Base-by-base conservation (phyloP, 805 yeast species). In the Debaryomyces prosopidis region DNA sequence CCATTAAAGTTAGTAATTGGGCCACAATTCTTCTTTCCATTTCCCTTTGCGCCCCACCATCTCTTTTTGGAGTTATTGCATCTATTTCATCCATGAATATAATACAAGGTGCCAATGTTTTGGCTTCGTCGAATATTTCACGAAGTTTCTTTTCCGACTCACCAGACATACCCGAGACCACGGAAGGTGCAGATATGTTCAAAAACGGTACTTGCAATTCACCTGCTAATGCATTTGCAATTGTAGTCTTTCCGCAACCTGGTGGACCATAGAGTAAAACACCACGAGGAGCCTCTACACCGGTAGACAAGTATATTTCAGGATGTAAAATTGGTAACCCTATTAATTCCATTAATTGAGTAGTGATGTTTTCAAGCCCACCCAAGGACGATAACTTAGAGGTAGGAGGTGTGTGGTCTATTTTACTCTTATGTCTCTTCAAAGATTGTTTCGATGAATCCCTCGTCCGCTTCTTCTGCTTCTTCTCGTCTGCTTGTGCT, bases 101-200 rank as follows among this genome's bases (percentile, higher is more conserved):
- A 23, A 94, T 69, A 65, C 97, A 91, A 7, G 99, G 99, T 0
- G 99, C 99, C 44, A 89, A 60, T 3, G 77, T 57, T 57, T 84
- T 85, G 3, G 99, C 99, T 60, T 94, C 98, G 32, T 90, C 97
- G 59, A 92, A 92, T 32, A 92, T 73, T 47, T 94, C 98, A 50
- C 99, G 76, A 17, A 94, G 75, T 60, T 92, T 91, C 72, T 94
- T 94, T 64, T 94, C 99, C 51, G 92, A 83, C 64, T 94, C 99
- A 36, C 99, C 99, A n/a, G 96, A 89, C 98, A 94, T 94, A 4
- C 99, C 99, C 49, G 96, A 88, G 0, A 94, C 98, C 7, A 94
- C 89, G 2, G 96, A 85, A 1, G 99, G 99, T 0, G 99, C 98
- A 20, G 96, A 87, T 1, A 94, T 77, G 37, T 87, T 85, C 14